Evolutionary conservation across 2,329 filamentous ascomycete species (phyloP).

Genomic region (Arthrobotrys sphaeroides): DNA sequence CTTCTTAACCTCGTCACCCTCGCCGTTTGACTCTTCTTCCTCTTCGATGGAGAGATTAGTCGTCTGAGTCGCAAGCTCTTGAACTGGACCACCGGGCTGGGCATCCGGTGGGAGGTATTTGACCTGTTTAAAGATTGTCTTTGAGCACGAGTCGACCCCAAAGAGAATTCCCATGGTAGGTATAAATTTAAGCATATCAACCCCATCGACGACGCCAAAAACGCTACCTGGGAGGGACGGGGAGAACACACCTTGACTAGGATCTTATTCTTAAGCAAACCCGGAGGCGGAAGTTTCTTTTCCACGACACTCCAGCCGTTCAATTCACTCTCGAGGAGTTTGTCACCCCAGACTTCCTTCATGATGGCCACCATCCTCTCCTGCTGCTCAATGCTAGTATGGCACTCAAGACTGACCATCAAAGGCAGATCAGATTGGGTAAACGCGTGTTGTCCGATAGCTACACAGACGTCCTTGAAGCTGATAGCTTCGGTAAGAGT

Average conservation of each 20-base stretch:
- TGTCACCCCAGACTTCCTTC: conserved; percentile 81
- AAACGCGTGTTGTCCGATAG: conserved; percentile 82
- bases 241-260: conserved; percentile 73
- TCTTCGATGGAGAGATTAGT: conserved; percentile 30
- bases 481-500: conserved; percentile 86
- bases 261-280: conserved; percentile 80
- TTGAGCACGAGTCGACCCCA: conserved; percentile 36
- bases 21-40: conserved; percentile 18
- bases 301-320: conserved; percentile 61
- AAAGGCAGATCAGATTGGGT: conserved; percentile 72
- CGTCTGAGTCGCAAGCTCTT: conserved; percentile 28
- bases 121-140: conserved; percentile 55
- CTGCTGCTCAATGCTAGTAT: conserved; percentile 83
- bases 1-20: conserved; percentile 37
- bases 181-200: conserved; percentile 44
- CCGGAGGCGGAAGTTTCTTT: conserved; percentile 71
- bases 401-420: conserved; percentile 92
- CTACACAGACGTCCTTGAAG: conserved; percentile 85
- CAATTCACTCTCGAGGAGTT: conserved; percentile 74
- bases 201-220: not conserved
- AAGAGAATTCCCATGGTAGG: conserved; percentile 8
- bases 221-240: not conserved
- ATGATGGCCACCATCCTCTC: conserved; percentile 94
- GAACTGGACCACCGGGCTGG: conserved; percentile 34
- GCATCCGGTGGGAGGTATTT: conserved; percentile 56